Conservation (phyloP, 768 basidiomycete species). For the Tylopilus felleus region DNA sequence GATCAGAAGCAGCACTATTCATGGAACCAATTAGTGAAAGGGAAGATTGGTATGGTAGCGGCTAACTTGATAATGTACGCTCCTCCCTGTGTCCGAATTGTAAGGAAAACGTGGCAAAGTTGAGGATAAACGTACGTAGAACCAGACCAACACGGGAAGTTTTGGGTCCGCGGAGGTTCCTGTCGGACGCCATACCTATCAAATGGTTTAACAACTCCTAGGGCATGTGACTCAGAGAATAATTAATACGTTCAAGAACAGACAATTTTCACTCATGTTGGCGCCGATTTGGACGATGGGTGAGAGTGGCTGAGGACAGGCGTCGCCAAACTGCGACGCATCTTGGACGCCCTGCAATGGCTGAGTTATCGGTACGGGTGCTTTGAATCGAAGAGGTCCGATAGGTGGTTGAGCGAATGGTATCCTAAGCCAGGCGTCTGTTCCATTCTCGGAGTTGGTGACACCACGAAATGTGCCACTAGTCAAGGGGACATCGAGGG, state of each 20-base stretch:
- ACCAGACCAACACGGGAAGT: too few species aligned
- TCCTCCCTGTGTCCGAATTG: too few species aligned
- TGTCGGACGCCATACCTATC: constrained; percentile 19
- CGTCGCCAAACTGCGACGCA: constrained; percentile 50
- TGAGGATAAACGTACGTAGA: constrained; percentile 5
- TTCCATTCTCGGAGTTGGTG: too few species aligned
- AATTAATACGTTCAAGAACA: constrained; percentile 33
- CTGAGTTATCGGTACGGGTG: constrained; percentile 42
- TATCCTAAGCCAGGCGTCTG: constrained; percentile 52
- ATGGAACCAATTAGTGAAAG: not conserved
- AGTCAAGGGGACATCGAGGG: too few species aligned
- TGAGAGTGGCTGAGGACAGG: constrained; percentile 48
- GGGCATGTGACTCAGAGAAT: not conserved
- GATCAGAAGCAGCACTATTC: constrained; percentile 5
- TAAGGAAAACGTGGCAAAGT: not conserved
- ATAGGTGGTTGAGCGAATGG: constrained; percentile 58
- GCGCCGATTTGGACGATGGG: too few species aligned
- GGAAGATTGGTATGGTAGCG: not conserved
- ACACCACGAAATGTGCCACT: too few species aligned
- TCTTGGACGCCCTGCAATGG: constrained; percentile 32
- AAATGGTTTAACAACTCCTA: not conserved
- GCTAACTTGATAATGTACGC: too few species aligned
- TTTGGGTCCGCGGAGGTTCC: too few species aligned
- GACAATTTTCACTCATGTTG: too few species aligned
- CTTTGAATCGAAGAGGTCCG: constrained; percentile 54